Percentiles rank a stretch among this genome's conserved stretches.
Evolutionary conservation across 805 yeast species (phyloP).

Genomic region (Wickerhamiella shivajii): DNA sequence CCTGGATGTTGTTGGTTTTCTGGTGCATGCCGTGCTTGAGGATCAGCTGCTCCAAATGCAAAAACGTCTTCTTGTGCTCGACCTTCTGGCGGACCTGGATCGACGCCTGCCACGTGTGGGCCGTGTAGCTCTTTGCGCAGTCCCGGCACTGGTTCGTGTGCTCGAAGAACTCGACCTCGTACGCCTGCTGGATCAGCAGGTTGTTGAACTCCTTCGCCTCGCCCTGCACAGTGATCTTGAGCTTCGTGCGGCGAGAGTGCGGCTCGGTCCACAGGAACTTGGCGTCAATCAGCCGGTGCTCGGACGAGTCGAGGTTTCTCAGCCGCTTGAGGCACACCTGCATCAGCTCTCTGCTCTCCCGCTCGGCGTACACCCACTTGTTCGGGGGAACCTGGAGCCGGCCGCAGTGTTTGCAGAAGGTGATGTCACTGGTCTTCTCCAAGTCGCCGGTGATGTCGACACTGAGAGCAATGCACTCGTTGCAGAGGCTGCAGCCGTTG

Average conservation of each 20-base stretch:
- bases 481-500: conserved; percentile 86
- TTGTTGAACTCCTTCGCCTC: conserved; percentile 49
- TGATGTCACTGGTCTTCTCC: conserved; percentile 67
- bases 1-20: conserved; percentile 81
- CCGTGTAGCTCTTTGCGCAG: conserved; percentile 88
- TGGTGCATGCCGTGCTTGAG: conserved; percentile 82
- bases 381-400: conserved; percentile 83
- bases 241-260: conserved; percentile 81
- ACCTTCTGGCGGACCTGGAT: conserved; percentile 95
- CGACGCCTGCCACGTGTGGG: conserved; percentile 93
- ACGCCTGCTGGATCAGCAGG: conserved; percentile 78
- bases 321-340: conserved; percentile 77
- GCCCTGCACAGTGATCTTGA: conserved; percentile 84
- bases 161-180: conserved; percentile 88
- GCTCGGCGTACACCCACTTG: conserved; percentile 79
- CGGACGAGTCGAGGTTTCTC: conserved; percentile 53
- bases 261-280: conserved; percentile 97
- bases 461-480: conserved; percentile 81
- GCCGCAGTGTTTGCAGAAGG: conserved; percentile 94
- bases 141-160: conserved; percentile 94
- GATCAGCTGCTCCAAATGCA: conserved; percentile 82
- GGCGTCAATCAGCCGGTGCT: conserved; percentile 83
- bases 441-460: conserved; percentile 86
- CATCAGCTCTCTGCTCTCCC: conserved; percentile 76
- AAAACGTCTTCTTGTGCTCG: conserved; percentile 83